phyloP scores from a whole-genome alignment of 2,329 filamentous ascomycete species.

The Didymella arachidicola region DNA sequence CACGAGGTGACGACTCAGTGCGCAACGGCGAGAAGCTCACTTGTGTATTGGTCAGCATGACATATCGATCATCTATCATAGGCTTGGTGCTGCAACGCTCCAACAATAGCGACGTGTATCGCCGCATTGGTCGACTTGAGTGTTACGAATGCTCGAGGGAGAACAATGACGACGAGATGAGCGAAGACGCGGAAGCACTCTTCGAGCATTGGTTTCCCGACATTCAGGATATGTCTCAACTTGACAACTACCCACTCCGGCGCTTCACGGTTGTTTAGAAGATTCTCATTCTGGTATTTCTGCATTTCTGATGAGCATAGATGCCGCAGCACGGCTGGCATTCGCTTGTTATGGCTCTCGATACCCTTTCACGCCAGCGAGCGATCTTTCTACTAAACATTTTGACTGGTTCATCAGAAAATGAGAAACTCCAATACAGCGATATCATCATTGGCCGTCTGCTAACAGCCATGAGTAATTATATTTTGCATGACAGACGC shows the following conservation, averaged over 20 bases:
- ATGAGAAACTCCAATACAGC: neutral
- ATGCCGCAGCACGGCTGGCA: conserved; percentile 9
- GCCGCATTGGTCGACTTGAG: conserved; percentile 47
- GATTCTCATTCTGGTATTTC: neutral
- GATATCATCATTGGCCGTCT: neutral
- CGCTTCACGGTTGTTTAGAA: conserved; percentile 42
- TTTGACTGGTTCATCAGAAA: neutral
- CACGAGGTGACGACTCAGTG: conserved; percentile 38
- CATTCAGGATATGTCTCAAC: conserved; percentile 47
- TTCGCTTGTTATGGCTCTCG: conserved; percentile 15
- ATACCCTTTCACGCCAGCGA: conserved; percentile 17
- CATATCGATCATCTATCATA: conserved; percentile 46
- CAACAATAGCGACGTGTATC: conserved; percentile 34
- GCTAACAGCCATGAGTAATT: too few species aligned
- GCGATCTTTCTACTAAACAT: neutral
- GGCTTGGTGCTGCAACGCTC: conserved; percentile 42
- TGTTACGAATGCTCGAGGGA: conserved; percentile 47
- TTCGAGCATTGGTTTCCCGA: conserved; percentile 49
- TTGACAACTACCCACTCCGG: conserved; percentile 42
- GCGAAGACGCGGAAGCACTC: conserved; percentile 46
- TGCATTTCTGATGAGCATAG: conserved; percentile 3
- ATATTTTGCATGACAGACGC: neutral
- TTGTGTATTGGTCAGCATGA: conserved; percentile 48
- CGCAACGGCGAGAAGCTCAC: conserved; percentile 41
- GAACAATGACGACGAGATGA: conserved; percentile 38